Conservation (phyloP, 352 stramenopile genomes). For the Globisporangium megalacanthum region DNA sequence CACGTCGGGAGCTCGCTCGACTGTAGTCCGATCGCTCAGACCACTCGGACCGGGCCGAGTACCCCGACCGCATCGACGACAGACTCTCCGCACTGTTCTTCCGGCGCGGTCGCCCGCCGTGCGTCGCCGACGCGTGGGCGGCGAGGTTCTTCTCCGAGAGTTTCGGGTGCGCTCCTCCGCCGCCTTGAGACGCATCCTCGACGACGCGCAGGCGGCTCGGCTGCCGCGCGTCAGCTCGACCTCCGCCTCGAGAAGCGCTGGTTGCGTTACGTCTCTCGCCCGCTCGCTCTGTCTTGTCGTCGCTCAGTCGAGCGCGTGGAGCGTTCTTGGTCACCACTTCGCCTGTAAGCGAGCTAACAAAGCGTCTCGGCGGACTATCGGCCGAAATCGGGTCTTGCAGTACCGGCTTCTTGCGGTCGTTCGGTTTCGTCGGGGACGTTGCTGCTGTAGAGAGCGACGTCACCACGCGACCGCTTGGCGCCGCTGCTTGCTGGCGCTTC, state of each 20-base stretch:
- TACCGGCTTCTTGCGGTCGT: conserved; percentile 10
- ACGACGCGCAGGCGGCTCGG: conserved; percentile 16
- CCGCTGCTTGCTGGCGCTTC: conserved; percentile 9
- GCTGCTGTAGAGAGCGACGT: conserved; percentile 11
- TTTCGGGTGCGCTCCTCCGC: conserved; percentile 7
- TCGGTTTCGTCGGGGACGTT: conserved; percentile 6
- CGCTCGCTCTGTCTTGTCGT: conserved; percentile 8
- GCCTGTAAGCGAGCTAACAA: conserved; percentile 33
- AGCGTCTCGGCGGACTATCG: conserved; percentile 2
- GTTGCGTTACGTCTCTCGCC: background rate
- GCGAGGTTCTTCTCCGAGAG: conserved; percentile 16
- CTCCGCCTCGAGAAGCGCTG: background rate
- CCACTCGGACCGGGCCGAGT: conserved; percentile 20
- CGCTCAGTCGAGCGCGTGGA: background rate
- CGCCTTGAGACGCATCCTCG: conserved; percentile 16
- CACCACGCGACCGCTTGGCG: conserved; percentile 18
- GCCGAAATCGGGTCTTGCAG: conserved; percentile 2
- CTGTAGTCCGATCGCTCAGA: conserved; percentile 18
- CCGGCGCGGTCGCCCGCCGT: conserved; percentile 23
- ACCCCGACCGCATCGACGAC: conserved; percentile 40
- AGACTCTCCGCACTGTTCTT: conserved; percentile 59
- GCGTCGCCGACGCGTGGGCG: conserved; percentile 8
- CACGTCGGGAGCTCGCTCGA: conserved; percentile 5
- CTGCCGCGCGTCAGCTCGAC: conserved; percentile 11
- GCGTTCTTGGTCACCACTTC: conserved; percentile 19